Base-by-base conservation (phyloP, 306 rosid genomes). In the Potentilla sterilis region DNA sequence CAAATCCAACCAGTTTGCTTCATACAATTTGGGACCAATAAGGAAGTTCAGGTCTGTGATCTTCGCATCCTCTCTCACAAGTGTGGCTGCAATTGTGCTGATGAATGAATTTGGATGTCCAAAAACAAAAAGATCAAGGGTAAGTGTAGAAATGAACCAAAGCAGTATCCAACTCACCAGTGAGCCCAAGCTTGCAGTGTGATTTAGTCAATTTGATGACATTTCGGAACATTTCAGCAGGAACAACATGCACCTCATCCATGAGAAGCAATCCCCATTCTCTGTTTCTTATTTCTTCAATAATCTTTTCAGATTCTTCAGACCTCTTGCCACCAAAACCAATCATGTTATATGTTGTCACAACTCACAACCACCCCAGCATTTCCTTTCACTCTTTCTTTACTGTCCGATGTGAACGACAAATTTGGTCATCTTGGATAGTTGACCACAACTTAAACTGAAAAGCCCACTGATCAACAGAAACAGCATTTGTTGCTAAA, bases 381-480 rank as follows among this genome's bases (percentile, higher is more conserved):
- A 80, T 93, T 93, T 65, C 98, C 98, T 65, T 90, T 92, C 76
- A 93, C 87, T 73, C 97, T 85, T 85, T 93, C 98, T 86, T 93
- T 93, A 85, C 93, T 89, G 82, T 93, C 97, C 63, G 98, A 93
- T 35, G 98, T 93, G 85, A 94, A 79, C 98, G 97, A 80, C 98
- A 94, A 47, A 94, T 91, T 34, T 94, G 93, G 48, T 94, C 98
- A 35, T 94, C 98, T 46, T 89, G 91, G 41, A 91, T 94, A 79
- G 92, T 90, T 79, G 98, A 94, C 98, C 98, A 94, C 48, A 94
- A 86, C 83, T 89, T 89, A 80, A 94, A 91, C 89, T 94, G 97
- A 79, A 94, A 94, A 67, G 97, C 97, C 98, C 97, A 94, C 81
- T 94, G 98, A 83, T 94, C 98, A 61, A 94, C 97, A 34, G 98